Percentiles rank a stretch among this genome's conserved stretches.
Evolutionary conservation across 176 grass and related monocot species (phyloP).

Genomic region (Metroxylon sagu): DNA sequence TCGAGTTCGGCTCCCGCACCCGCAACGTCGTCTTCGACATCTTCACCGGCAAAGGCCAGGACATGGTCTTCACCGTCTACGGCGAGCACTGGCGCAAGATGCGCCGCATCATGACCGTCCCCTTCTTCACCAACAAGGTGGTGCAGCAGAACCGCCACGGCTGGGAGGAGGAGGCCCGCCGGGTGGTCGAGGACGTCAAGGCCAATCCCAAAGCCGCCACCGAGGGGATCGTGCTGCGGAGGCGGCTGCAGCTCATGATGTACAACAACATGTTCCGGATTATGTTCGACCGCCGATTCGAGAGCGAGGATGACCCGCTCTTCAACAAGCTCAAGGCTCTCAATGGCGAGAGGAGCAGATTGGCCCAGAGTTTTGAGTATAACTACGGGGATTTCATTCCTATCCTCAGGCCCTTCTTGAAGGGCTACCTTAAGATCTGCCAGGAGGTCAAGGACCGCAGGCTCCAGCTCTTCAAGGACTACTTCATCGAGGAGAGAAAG

Average conservation of each 20-base stretch:
- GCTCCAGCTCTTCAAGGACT: constrained; percentile 4
- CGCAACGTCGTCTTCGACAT: background rate
- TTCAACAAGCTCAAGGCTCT: constrained; percentile 20
- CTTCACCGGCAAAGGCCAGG: constrained; percentile 15
- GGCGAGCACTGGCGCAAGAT: constrained; percentile 19
- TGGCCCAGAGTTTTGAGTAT: constrained; percentile 16
- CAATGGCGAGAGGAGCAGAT: constrained; percentile 12
- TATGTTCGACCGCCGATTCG: constrained; percentile 6
- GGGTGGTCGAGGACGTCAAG: background rate
- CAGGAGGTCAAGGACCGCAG: constrained; percentile 13
- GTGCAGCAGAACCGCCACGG: constrained; percentile 1
- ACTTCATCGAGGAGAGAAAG: constrained; percentile 15
- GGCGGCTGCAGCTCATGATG: constrained; percentile 3
- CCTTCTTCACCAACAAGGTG: constrained; percentile 15
- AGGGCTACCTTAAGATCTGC: constrained; percentile 12
- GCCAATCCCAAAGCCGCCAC: background rate
- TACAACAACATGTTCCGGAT: constrained; percentile 18
- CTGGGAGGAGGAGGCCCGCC: constrained; percentile 7
- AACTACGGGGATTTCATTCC: constrained; percentile 24
- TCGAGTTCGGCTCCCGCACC: no score
- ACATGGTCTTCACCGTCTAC: constrained; percentile 17
- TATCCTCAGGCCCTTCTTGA: constrained; percentile 9
- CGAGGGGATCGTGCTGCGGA: background rate
- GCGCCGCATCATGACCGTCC: constrained; percentile 16
- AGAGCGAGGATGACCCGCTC: constrained; percentile 13